Evolutionary conservation across 371 early-diverging fungal genomes (phyloP).

Genomic region (Nematocida displodere): DNA sequence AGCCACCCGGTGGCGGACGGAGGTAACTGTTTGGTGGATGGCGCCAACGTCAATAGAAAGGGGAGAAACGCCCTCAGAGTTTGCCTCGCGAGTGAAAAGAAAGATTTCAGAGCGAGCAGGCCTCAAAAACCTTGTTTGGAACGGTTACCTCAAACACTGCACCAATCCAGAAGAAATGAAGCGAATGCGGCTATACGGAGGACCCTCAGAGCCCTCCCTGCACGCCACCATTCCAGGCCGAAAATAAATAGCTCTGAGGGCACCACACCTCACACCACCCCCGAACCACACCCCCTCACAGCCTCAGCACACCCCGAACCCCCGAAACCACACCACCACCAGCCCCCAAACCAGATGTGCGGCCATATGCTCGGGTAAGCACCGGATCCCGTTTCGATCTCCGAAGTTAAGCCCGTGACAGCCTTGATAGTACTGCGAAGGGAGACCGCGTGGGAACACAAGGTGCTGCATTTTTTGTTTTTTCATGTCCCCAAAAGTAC

Average conservation of each 20-base stretch:
- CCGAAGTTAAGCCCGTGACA: constrained; percentile 52
- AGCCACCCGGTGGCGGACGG: constrained; percentile 69
- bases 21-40: constrained; percentile 65
- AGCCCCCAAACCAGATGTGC: no score
- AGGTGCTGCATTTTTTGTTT: constrained; percentile 38
- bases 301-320: no score
- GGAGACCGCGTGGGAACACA: constrained; percentile 52
- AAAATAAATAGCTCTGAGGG: no score
- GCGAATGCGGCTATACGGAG: constrained; percentile 18
- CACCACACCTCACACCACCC: no score
- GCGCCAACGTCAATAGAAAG: constrained; percentile 33
- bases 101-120: constrained; percentile 67
- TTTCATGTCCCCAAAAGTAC: background rate
- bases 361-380: constrained; percentile 50
- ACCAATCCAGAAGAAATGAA: constrained; percentile 64
- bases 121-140: constrained; percentile 69
- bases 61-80: constrained; percentile 66
- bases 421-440: constrained; percentile 51
- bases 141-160: constrained; percentile 69
- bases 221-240: background rate
- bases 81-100: constrained; percentile 68
- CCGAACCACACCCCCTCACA: no score
- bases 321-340: no score
- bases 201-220: background rate
- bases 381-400: constrained; percentile 49